Evolutionary conservation across 495 filamentous ascomycete species (phyloP).

Genomic region (Penicillium chermesinum): DNA sequence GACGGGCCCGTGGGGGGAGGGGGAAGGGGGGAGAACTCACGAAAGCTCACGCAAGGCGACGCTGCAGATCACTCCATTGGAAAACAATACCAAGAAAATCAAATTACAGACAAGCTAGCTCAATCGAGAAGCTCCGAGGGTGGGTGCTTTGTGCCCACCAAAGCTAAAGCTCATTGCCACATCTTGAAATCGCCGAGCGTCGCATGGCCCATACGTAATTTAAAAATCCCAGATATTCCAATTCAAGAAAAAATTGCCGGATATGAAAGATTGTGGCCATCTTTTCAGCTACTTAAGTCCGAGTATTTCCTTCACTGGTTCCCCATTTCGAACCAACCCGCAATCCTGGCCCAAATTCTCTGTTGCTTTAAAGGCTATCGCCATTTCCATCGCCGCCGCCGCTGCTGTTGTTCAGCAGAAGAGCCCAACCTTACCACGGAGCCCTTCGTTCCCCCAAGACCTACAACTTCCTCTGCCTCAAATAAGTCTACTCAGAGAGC

Average conservation of each 20-base stretch:
- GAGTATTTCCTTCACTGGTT: not conserved
- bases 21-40: too few relatives aligned
- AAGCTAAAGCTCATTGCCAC: conserved; percentile 10
- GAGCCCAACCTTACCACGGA: conserved; percentile 11
- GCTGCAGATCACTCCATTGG: too few relatives aligned
- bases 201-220: not conserved
- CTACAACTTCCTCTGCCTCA: not conserved
- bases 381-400: not conserved
- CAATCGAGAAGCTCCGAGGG: conserved; percentile 3
- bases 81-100: conserved; percentile 7
- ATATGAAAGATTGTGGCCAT: not conserved
- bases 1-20: too few relatives aligned
- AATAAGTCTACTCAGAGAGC: not conserved
- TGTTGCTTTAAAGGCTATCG: conserved; percentile 17
- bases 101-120: not conserved
- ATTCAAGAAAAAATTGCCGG: not conserved
- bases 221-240: not conserved
- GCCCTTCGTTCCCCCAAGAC: conserved; percentile 9
- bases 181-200: not conserved
- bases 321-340: not conserved
- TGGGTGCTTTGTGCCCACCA: conserved; percentile 2
- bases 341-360: conserved; percentile 15
- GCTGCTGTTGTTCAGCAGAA: conserved; percentile 19
- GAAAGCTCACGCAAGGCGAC: too few relatives aligned
- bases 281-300: conserved; percentile 14